A percentile compares a stretch with the other conserved stretches of the same genome.
Evolutionary conservation across 306 rosid species (phyloP).

Genomic region (Nissolia schottii): DNA sequence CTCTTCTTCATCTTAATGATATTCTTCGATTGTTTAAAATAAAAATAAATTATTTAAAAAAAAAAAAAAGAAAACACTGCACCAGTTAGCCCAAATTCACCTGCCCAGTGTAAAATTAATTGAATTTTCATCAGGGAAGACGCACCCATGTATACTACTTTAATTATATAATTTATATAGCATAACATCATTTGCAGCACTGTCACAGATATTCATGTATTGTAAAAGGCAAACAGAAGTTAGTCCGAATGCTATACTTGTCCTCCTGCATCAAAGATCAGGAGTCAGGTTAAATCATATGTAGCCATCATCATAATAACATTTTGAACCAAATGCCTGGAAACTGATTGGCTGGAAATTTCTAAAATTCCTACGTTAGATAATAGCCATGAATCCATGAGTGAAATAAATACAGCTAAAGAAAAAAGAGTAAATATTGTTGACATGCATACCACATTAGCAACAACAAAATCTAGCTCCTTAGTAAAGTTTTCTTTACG

Average conservation of each 20-base stretch:
- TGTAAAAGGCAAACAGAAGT: background rate
- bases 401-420: background rate
- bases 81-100: background rate
- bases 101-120: background rate
- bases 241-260: background rate
- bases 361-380: background rate
- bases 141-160: too few species aligned
- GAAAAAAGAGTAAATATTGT: background rate
- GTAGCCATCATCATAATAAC: background rate
- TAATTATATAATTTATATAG: too few species aligned
- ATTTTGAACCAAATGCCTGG: background rate
- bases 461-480: conserved; percentile 87
- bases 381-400: background rate
- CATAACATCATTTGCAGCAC: background rate
- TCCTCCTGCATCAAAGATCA: background rate
- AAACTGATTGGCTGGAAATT: background rate
- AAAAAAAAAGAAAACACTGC: too few species aligned
- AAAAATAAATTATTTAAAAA: too few species aligned
- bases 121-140: too few species aligned
- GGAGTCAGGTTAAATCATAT: background rate
- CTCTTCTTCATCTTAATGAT: too few species aligned
- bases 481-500: conserved; percentile 83
- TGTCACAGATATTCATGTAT: background rate
- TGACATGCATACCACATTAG: conserved; percentile 77
- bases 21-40: too few species aligned